Evolutionary conservation across 495 filamentous ascomycete species (phyloP).

Genomic region (Pseudomonodictys pantanalensis): DNA sequence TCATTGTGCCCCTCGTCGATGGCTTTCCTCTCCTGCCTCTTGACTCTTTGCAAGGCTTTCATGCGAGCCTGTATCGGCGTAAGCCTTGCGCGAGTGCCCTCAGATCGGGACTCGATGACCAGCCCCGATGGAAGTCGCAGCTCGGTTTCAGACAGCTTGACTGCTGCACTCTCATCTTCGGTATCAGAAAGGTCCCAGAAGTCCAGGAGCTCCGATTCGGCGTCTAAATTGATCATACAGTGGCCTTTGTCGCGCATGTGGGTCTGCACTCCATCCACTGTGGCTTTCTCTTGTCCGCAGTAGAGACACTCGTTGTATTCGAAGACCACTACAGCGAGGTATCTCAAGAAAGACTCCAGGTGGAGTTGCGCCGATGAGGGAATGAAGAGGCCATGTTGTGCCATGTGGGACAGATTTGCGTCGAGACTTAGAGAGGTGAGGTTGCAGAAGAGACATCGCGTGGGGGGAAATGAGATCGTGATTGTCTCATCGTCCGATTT

Average conservation of each 20-base stretch:
- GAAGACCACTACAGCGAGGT: conserved; percentile 20
- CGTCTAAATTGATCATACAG: conserved; percentile 30
- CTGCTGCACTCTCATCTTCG: conserved; percentile 1
- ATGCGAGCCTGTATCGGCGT: conserved; percentile 7
- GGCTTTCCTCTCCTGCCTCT: conserved; percentile 2
- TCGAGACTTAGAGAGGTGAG: conserved; percentile 11
- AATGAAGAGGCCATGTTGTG: conserved; percentile 25
- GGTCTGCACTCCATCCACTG: conserved; percentile 22
- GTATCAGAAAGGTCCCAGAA: conserved; percentile 20
- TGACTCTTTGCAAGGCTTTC: conserved; percentile 2
- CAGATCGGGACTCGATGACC: conserved; percentile 24
- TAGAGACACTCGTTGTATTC: conserved; percentile 34
- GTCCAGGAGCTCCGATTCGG: conserved; percentile 29
- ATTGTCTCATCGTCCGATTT: conserved; percentile 12
- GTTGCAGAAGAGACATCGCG: conserved; percentile 34
- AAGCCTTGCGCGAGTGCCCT: background rate
- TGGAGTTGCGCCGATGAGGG: conserved; percentile 20
- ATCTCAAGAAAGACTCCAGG: conserved; percentile 27
- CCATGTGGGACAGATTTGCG: conserved; percentile 34
- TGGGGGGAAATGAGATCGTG: conserved; percentile 7
- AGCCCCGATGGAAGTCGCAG: conserved; percentile 26
- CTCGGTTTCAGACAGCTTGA: conserved; percentile 26
- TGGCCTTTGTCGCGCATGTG: conserved; percentile 37
- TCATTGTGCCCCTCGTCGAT: background rate
- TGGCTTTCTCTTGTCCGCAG: conserved; percentile 28